Conservation (phyloP, 1,284 basidiomycete genomes). For the Tylopilus sp. region DNA sequence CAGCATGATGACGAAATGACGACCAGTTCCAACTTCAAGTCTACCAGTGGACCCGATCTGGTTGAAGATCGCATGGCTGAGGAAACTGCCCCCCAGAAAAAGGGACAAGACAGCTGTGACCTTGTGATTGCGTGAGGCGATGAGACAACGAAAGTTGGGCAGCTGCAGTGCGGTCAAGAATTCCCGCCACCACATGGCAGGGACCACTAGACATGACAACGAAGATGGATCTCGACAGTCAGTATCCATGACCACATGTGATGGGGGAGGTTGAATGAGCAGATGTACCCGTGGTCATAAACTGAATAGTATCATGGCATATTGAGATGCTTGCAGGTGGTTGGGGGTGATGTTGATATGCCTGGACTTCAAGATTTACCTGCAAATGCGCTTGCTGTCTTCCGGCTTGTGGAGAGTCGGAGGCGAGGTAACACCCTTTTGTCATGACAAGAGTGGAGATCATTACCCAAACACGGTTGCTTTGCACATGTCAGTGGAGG, state of each 20-base stretch:
- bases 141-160: conserved; percentile 48
- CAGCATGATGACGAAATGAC: conserved; percentile 59
- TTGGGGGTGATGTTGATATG: too few species aligned
- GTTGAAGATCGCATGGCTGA: conserved; percentile 60
- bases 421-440: too few species aligned
- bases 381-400: too few species aligned
- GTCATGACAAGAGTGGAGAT: too few species aligned
- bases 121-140: conserved; percentile 69
- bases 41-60: conserved; percentile 59
- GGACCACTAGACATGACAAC: conserved; percentile 42
- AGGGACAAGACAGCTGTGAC: conserved; percentile 61
- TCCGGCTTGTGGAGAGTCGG: too few species aligned
- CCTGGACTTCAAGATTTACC: too few species aligned
- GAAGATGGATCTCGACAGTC: not conserved
- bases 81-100: conserved; percentile 71
- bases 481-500: too few species aligned
- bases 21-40: conserved; percentile 63
- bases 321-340: conserved; percentile 66
- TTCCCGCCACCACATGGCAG: conserved; percentile 78
- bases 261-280: not conserved
- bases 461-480: too few species aligned
- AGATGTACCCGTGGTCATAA: conserved; percentile 66
- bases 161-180: conserved; percentile 75
- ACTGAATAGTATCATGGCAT: conserved; percentile 75
- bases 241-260: not conserved